Evolutionary conservation across 768 basidiomycete genomes (phyloP), one percentile per base, ranked within the genome.

Genomic region (Termitomyces eurrhizus): DNA sequence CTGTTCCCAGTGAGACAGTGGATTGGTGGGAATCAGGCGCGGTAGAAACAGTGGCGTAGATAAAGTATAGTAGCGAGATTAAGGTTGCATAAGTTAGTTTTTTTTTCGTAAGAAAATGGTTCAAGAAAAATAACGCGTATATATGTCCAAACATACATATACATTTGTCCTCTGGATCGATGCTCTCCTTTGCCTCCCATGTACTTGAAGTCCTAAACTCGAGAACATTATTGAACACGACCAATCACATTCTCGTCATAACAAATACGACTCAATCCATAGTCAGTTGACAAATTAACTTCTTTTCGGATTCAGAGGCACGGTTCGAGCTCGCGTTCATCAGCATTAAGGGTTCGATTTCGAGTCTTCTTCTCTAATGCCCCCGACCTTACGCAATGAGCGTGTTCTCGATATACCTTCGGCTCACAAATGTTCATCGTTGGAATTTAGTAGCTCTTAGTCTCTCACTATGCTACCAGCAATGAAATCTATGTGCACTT

Each of bases 81-180:
- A 29, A 29, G 29, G 29, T 29, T 29, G 29, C 29, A 29, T 4
- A 29, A 29, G 29, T 29, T 29, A 3, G 29, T 29, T 29, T 29
- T 29, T 29, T 29, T 29, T 29, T 2, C 29, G 29, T 29, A 29
- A 21, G 21, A 21, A 21, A 21, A 29, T 29, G 29, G 29, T 29
- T 29, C 1, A 5, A 29, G 24, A 52, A 52, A 65, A 60, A 68
- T 44, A 67, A 72, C 73, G 60, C 72, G 70, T 73, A 69, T 64
- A 72, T 46, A 66, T 7, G 21, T 2, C 49, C 64, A 71, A 68
- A 66, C 3, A 52, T 32, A 9, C n/a, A 59, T 51, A n/a, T 46
- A 48, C 50, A 55, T 13, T 4, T 14, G 13, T 13, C 41, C 3
- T 6, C 21, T 21, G 21, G 21, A 21, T 21, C 21, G 21, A 21